Conservation (phyloP, 148 eudicot species). For the Amaranthus palmeri region DNA sequence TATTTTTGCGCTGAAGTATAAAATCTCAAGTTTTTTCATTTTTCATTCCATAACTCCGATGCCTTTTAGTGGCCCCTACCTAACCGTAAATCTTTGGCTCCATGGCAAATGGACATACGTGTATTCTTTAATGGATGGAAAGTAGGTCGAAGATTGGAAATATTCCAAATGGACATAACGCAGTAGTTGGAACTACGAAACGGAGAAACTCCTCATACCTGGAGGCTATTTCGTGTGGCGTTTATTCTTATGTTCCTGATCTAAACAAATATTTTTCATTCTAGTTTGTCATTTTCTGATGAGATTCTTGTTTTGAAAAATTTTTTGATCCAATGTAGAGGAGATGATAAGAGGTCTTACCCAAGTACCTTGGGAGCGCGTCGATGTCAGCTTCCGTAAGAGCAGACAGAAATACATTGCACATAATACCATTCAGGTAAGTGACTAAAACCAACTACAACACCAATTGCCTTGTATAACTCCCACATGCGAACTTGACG, state of each 20-base stretch:
- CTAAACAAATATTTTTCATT: neutral
- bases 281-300: neutral
- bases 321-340: slow-evolving; percentile 38
- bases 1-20: too few species aligned
- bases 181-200: too few species aligned
- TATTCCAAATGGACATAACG: too few species aligned
- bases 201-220: neutral
- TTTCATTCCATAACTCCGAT: too few species aligned
- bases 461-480: too few species aligned
- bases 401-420: slow-evolving; percentile 82
- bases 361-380: slow-evolving; percentile 86
- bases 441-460: slow-evolving; percentile 8
- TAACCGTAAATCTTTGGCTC: too few species aligned
- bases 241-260: neutral
- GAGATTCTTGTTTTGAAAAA: neutral
- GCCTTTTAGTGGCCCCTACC: too few species aligned
- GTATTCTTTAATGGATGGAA: too few species aligned
- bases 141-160: too few species aligned
- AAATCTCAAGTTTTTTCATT: too few species aligned
- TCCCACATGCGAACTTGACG: too few species aligned
- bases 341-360: slow-evolving; percentile 85
- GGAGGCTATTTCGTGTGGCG: neutral
- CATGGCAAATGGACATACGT: too few species aligned
- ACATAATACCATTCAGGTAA: slow-evolving; percentile 87
- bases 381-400: slow-evolving; percentile 79